Conservation (phyloP, 73 alveolate species). For the Paramecium sonneborni region DNA sequence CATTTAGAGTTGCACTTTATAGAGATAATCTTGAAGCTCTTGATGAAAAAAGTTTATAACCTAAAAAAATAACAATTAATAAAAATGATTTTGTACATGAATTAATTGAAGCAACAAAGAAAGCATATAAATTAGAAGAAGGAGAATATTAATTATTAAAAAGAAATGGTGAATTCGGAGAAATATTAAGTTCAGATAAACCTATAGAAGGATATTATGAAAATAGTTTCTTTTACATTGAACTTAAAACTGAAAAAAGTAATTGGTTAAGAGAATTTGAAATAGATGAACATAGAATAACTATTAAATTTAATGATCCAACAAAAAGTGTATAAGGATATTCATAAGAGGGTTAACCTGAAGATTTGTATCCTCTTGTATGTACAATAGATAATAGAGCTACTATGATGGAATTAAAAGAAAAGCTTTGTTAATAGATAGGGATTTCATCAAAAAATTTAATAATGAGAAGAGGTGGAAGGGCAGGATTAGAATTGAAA, state of each 20-base stretch:
- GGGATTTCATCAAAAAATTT: slow-evolving; percentile 20
- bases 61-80: not conserved
- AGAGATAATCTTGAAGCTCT: slow-evolving; percentile 14
- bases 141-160: slow-evolving; percentile 28
- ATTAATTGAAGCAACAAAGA: slow-evolving; percentile 22
- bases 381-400: slow-evolving; percentile 45
- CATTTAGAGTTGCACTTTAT: slow-evolving; percentile 37
- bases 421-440: not conserved
- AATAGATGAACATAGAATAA: slow-evolving; percentile 51
- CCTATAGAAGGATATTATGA: slow-evolving; percentile 32
- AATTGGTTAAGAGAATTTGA: slow-evolving; percentile 61
- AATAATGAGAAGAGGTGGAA: slow-evolving; percentile 65
- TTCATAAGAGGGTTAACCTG: not conserved
- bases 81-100: slow-evolving; percentile 45
- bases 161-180: slow-evolving; percentile 50
- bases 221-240: not conserved
- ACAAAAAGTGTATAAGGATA: not conserved
- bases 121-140: not conserved
- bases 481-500: slow-evolving; percentile 61
- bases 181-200: not conserved
- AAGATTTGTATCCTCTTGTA: slow-evolving; percentile 4
- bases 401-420: slow-evolving; percentile 42
- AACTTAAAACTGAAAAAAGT: not conserved
- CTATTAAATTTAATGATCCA: slow-evolving; percentile 58
- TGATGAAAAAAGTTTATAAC: slow-evolving; percentile 42